Evolutionary conservation across 352 stramenopile species (phyloP), one percentile per base, ranked within the genome.

Genomic region (Nothophytophthora sp.): DNA sequence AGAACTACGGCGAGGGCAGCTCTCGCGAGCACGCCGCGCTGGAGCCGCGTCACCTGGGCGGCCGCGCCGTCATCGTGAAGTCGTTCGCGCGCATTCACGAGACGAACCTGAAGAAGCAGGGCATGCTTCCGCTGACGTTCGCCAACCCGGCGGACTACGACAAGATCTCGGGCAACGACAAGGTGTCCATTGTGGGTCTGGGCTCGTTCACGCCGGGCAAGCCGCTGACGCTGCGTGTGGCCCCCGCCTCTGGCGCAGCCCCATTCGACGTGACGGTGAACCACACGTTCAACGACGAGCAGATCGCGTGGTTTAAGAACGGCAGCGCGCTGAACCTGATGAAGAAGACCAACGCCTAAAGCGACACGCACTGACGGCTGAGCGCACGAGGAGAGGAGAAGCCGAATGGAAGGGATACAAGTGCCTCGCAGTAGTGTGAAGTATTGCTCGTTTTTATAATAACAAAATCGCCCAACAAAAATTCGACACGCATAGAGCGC

Each of bases 81-180:
- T 96, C 85, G 69, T 98, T 98, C 62, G 91, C 91, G 33, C 87
- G 91, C 70, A 98, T 98, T 63, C 91, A 98, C 80, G 91, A 98
- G 76, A 98, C 91, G 25, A 98, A 98, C 78, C 68, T 98, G 64
- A 98, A 98, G 87, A 98, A 98, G 86, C 91, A 98, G 73, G 91
- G 91, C 61, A 97, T 98, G 88, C 82, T 98, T 11, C 86, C 90
- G 32, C 74, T 98, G 47, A 96, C 85, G 47, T 98, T 98, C 65
- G 88, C 81, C 20, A 89, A 97, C 82, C 87, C 88, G 38, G 69
- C 77, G 13, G 91, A 98, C 80, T 98, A 98, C 64, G 88, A 97
- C 72, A 86, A 88, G 69, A 96, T 98, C 67, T 87, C 74, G 30
- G 91, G 90, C 46, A 92, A 90, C 55, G 88, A 97, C 82, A 96